phyloP scores from a whole-genome alignment of 495 filamentous ascomycete species.

The Neurospora tetraspora region DNA sequence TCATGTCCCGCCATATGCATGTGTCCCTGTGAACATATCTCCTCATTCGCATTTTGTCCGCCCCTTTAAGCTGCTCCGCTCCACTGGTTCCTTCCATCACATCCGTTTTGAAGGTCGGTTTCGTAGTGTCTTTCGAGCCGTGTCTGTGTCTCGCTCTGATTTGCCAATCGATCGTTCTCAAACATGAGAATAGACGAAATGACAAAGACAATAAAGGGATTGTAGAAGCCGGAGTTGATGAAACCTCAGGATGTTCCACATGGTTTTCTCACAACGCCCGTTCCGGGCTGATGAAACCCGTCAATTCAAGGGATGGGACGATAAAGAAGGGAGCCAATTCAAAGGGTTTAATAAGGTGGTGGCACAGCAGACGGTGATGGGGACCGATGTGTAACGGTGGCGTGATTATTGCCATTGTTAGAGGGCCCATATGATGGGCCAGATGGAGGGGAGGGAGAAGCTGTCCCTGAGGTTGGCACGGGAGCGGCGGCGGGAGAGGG shows the following conservation, averaged over 20 bases:
- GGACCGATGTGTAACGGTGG: not conserved
- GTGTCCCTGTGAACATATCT: not conserved
- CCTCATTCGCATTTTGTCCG: not conserved
- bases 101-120: not conserved
- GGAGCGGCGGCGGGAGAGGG: not conserved
- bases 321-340: not conserved
- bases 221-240: not conserved
- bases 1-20: not conserved
- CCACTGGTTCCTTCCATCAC: not conserved
- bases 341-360: not conserved
- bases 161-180: not conserved
- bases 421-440: not conserved
- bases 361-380: not conserved
- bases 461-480: not conserved
- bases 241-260: not conserved
- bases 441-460: not conserved
- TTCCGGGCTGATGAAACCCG: not conserved
- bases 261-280: not conserved
- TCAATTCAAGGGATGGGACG: not conserved
- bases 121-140: not conserved
- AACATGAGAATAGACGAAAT: not conserved
- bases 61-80: not conserved
- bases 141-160: not conserved
- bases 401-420: not conserved
- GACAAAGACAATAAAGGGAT: not conserved